These are phyloP conservation scores for Daldinia childiae DNA, from an alignment of 495 filamentous ascomycete species.

Conservation along the genomic window DNA sequence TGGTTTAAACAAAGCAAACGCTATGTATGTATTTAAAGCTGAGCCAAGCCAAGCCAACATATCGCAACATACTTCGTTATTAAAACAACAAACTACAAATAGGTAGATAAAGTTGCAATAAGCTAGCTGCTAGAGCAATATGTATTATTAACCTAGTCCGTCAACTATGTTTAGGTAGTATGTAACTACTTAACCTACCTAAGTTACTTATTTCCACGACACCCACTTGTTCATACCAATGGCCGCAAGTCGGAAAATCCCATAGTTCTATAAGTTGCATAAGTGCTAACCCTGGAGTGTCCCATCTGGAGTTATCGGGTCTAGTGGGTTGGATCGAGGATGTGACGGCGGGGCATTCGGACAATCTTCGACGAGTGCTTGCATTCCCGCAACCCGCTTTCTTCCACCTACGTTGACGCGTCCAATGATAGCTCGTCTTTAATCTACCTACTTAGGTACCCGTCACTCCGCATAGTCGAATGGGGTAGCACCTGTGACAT, in stretches of 20 bases:
- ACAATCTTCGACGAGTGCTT: constrained; percentile 41
- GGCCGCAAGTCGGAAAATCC: not conserved
- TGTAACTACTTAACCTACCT: too few relatives aligned
- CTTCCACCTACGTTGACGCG: constrained; percentile 18
- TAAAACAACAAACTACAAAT: not conserved
- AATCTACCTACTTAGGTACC: constrained; percentile 25
- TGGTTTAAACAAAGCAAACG: not conserved
- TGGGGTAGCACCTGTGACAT: constrained; percentile 23
- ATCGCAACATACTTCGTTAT: not conserved
- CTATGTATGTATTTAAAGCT: not conserved
- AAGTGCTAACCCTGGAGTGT: too few relatives aligned
- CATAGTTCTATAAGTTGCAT: not conserved
- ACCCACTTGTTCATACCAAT: not conserved
- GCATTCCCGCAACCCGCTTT: constrained; percentile 44
- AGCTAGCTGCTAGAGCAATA: not conserved
- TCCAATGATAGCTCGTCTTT: constrained; percentile 38
- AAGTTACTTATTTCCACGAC: too few relatives aligned
- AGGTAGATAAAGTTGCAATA: not conserved
- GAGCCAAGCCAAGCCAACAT: not conserved
- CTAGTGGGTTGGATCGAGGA: constrained; percentile 40
- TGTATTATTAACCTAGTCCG: not conserved
- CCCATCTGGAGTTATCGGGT: constrained; percentile 40
- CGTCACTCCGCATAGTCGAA: constrained; percentile 37
- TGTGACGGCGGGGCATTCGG: constrained; percentile 42
- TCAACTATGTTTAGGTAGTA: not conserved